Base-by-base conservation (phyloP, 2,329 filamentous ascomycete genomes). In the Ploettnerulaceae sp. region DNA sequence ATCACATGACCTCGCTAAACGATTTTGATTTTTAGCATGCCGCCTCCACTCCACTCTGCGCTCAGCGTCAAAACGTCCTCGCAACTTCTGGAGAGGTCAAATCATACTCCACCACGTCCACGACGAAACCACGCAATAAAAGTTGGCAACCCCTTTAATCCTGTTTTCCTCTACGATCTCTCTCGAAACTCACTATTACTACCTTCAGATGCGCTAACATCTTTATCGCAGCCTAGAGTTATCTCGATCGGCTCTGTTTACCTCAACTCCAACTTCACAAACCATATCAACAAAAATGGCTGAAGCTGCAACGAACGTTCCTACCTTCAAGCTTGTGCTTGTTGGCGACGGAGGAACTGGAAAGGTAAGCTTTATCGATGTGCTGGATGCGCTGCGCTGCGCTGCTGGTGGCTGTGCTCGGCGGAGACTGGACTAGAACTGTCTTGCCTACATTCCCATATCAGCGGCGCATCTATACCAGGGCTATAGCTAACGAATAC, bases 291-390 rank as follows among this genome's bases (percentile, higher is more conserved):
- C 52, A 59, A 72, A 51, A 64, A 94, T 93, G 87, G 80, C 85
- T 72, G 69, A 74, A 60, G 64, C 65, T 56, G 62, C 69, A 69
- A 64, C 69, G 57, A 59, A 59, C 54, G 65, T 75, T 60, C 89
- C 91, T 60, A 95, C 89, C 71, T 98, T 98, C 86, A 98, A 98
- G 88, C 88, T 98, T 66, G 93, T 98, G 71, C 89, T 98, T 74
- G 93, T 98, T 67, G 93, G 93, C 71, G 93, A 98, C 70, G 93
- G 93, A 74, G 93, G 93, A 81, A 98, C 93, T 66, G 93, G 93
- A 76, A 98, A 98, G 90, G 93, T 94, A 73, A 73, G 82, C 48
- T 34, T 35, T 45, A 34, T 45, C 20, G 7, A 26, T 15, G 18
- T 44, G 26, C 21, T 33, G 17, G 29, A 18, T 45, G 48, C 39